Conservation (phyloP, 1,284 basidiomycete genomes). For the Prillingera fragicola region DNA sequence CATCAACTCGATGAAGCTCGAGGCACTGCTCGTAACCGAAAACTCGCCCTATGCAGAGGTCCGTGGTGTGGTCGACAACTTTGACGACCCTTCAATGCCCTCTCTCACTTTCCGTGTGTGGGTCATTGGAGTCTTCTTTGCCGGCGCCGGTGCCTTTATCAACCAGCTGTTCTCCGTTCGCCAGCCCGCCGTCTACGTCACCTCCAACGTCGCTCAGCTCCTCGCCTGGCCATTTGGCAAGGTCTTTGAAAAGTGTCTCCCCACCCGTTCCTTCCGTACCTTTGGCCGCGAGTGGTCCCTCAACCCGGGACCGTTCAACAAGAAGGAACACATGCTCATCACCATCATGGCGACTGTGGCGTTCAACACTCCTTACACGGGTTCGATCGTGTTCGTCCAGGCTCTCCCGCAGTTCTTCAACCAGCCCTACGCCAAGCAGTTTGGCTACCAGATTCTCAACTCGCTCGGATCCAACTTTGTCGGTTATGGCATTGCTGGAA, state of each 20-base stretch:
- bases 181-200: conserved; percentile 29
- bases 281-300: conserved; percentile 20
- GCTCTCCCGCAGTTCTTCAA: conserved; percentile 35
- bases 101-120: conserved; percentile 80
- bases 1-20: conserved; percentile 31
- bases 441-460: conserved; percentile 44
- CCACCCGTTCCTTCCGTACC: not conserved
- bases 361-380: conserved; percentile 34
- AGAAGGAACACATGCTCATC: conserved; percentile 22
- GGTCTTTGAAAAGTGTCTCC: conserved; percentile 13
- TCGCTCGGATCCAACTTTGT: conserved; percentile 50
- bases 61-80: conserved; percentile 69
- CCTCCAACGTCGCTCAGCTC: conserved; percentile 34
- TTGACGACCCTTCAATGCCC: conserved; percentile 71
- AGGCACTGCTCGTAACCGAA: conserved; percentile 35
- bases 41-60: conserved; percentile 81
- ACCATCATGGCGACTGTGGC: conserved; percentile 40
- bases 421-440: conserved; percentile 36
- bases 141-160: conserved; percentile 59
- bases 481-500: conserved; percentile 50
- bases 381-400: conserved; percentile 36
- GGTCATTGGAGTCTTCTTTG: conserved; percentile 56
- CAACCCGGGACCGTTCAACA: conserved; percentile 52
- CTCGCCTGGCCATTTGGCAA: conserved; percentile 26
- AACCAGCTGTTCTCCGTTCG: conserved; percentile 53